Evolutionary conservation across 306 rosid genomes (phyloP), one percentile per base, ranked within the genome.

Genomic region (Vigna nakashimae): DNA sequence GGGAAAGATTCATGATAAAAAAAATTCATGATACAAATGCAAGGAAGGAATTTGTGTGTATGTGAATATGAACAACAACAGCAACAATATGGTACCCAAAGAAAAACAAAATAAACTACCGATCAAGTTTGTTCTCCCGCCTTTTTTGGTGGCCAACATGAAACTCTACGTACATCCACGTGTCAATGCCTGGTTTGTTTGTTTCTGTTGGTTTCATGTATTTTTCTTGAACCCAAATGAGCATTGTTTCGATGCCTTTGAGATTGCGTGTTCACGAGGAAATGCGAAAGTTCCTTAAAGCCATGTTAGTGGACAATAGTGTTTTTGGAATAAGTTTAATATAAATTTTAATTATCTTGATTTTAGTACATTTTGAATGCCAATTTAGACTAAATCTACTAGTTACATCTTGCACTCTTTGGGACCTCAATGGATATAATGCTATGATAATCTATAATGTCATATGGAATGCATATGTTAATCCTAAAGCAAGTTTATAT

Each of bases 161-260:
- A 49, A 69, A 58, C 42, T 43, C 42, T 43, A 26, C 46, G 42
- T 43, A 38, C 68, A 43, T 69, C 82, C 82, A 79, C 67, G 59
- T 79, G 78, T 60, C 38, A 12, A 24, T 49, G 71, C 45, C 51
- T 70, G 2, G 13, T 26, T 72, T 64, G 26, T 59, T 71, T 49
- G 1, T 7, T 55, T 55, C 5, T 7, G 14, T 24, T 38, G n/a
- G 30, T 9, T 65, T 65, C 30, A 0, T 9, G 10, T 0, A 38
- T 2, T 51, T 38, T 18, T 42, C 24, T 30, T 62, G 3, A 24
- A 45, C 28, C n/a, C 56, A 59, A 73, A 49, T 38, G 5, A 9
- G 13, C 59, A 16, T 28, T 48, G 26, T 5, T 14, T 60, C 58
- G 15, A 2, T 43, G 72, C 22, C 15, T 30, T 22, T 14, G 40